Evolutionary conservation across 768 basidiomycete genomes (phyloP).

Genomic region (Agaricus blazei): DNA sequence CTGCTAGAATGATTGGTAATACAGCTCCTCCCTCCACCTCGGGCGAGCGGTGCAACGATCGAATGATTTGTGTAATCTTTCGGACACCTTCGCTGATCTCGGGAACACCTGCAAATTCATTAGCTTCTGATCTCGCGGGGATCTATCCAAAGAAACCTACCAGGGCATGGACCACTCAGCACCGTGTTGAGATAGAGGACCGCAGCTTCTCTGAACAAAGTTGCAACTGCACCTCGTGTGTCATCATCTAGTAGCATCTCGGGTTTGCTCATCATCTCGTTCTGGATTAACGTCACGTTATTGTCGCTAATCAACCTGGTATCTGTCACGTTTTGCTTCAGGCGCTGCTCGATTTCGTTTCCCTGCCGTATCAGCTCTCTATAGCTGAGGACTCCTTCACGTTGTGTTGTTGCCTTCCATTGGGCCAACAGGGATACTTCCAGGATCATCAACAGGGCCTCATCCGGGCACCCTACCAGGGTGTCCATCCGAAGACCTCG

Average conservation of each 20-base stretch:
- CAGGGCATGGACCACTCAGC: slow-evolving; percentile 63
- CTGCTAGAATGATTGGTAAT: slow-evolving; percentile 72
- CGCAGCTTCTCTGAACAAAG: slow-evolving; percentile 62
- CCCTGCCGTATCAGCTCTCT: slow-evolving; percentile 74
- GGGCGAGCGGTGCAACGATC: slow-evolving; percentile 48
- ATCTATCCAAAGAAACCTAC: slow-evolving; percentile 32
- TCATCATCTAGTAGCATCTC: slow-evolving; percentile 35
- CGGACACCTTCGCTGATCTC: slow-evolving; percentile 62
- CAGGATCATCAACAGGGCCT: slow-evolving; percentile 69
- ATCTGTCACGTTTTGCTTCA: slow-evolving; percentile 39
- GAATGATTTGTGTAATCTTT: slow-evolving; percentile 49
- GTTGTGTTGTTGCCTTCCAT: slow-evolving; percentile 67
- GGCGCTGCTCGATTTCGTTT: slow-evolving; percentile 61
- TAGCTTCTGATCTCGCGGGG: background rate
- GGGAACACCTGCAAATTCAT: slow-evolving; percentile 47
- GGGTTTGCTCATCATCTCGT: slow-evolving; percentile 23
- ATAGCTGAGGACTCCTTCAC: slow-evolving; percentile 63
- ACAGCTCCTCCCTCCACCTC: slow-evolving; percentile 62
- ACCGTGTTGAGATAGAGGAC: slow-evolving; percentile 67
- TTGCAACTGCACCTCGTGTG: slow-evolving; percentile 40
- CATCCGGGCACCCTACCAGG: slow-evolving; percentile 75
- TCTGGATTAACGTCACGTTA: slow-evolving; percentile 24
- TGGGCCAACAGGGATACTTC: slow-evolving; percentile 68
- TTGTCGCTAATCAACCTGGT: slow-evolving; percentile 26
- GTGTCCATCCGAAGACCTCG: slow-evolving; percentile 57